phyloP scores from a whole-genome alignment of 78 protist genomes.

The Monosiga brevicollis region DNA sequence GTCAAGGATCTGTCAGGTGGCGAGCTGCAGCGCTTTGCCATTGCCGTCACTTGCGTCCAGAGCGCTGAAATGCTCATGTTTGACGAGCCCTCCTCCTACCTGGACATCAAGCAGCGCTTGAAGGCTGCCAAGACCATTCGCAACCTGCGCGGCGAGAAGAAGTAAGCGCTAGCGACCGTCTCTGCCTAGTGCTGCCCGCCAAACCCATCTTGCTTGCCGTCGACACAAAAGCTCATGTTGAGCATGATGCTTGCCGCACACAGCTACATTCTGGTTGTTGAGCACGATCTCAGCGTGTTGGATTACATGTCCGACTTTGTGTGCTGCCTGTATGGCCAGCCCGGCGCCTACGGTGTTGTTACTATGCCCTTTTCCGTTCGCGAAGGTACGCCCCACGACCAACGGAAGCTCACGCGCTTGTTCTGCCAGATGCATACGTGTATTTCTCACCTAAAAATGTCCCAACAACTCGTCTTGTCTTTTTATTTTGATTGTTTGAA shows the following conservation, averaged over 20 bases:
- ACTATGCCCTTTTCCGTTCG: constrained; percentile 97
- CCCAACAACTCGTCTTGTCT: neutral
- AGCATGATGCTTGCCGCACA: neutral
- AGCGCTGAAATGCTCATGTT: constrained; percentile 90
- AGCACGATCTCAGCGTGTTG: constrained; percentile 96
- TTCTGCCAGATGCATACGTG: neutral
- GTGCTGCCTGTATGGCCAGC: constrained; percentile 95
- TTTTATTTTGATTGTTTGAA: too few species aligned
- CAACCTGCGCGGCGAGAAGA: constrained; percentile 37
- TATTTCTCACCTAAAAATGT: too few species aligned
- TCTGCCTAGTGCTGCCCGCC: too few species aligned
- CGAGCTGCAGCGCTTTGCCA: constrained; percentile 98
- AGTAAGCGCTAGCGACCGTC: neutral
- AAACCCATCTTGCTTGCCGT: too few species aligned
- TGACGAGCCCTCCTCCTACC: constrained; percentile 98
- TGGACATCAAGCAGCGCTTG: constrained; percentile 97
- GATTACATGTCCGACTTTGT: constrained; percentile 99
- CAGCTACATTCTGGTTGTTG: constrained; percentile 90
- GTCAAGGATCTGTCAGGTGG: constrained; percentile 95
- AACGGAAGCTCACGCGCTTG: too few species aligned
- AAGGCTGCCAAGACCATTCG: constrained; percentile 94
- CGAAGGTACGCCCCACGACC: too few species aligned
- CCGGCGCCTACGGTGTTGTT: constrained; percentile 99
- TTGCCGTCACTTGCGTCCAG: constrained; percentile 65
- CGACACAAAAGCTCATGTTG: neutral